Evolutionary conservation across 495 filamentous ascomycete species (phyloP), one percentile per base, ranked within the genome.

Genomic region (Daldinia vernicosa): DNA sequence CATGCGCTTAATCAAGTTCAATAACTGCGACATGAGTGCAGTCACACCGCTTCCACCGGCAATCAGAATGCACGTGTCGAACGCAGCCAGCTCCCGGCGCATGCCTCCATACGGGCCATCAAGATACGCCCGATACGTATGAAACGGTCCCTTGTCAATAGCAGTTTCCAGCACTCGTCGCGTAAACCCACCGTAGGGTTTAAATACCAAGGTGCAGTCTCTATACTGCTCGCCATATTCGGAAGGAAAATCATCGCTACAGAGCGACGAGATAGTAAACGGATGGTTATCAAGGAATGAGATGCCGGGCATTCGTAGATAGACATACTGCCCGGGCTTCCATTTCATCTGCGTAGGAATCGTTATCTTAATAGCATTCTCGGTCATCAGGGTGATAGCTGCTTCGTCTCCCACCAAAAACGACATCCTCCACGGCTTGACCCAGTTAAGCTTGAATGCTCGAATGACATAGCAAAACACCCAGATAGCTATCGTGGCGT

Each of bases 51-150:
- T 96, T 50, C 95, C 95, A 43, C 95, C 95, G 5, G 95, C 94
- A 75, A 98, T 92, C 63, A 98, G 85, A 50, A 98, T 88, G 33
- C 95, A 93, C 24, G 93, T 93, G 66, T 98, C 95, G 75, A 98
- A 98, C 4, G 94, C 92, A 43, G 95, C 92, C 63, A 98, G 85
- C 60, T 95, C 91, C 33, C 95, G 88, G 40, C 92, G 90, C 91
- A 97, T 94, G 24, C 95, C 95, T 43, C 95, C 95, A 63, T 98
- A 98, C 0, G 95, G 95, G 0, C 95, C 95, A 73, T 98, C 95
- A 6, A 98, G 83, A 75, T 94, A 96, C 8, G 94, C 93, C 14
- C 91, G 88, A 77, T 95, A 97, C 6, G 92, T 95, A 70, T 92
- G 90, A 81, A 91, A 93, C 0, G 93, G 95, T 0, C 91, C 92